These are phyloP conservation scores for Macadamia integrifolia DNA, from an alignment of 164 flowering plant genomes.

Conservation along the genomic window DNA sequence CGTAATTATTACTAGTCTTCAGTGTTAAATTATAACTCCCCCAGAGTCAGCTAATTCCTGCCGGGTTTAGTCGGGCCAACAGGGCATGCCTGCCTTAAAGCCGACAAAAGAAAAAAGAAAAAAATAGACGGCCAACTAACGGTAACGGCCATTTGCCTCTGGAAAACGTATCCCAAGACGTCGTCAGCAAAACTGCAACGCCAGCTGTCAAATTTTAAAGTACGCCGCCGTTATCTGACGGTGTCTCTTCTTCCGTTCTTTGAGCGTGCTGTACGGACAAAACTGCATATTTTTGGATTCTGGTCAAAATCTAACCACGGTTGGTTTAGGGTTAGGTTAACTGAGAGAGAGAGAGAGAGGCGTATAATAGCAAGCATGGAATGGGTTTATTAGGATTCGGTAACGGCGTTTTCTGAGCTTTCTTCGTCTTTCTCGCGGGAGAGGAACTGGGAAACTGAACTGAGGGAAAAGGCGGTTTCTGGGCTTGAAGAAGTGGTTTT, in stretches of 20 bases:
- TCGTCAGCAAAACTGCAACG: constrained; percentile 3
- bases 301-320: constrained; percentile 20
- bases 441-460: not conserved
- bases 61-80: constrained; percentile 27
- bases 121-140: constrained; percentile 13
- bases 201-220: not conserved
- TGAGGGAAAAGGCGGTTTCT: constrained; percentile 6
- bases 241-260: not conserved
- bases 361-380: constrained; percentile 23
- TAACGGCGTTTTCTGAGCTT: constrained; percentile 26
- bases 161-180: constrained; percentile 18
- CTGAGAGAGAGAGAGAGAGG: constrained; percentile 10
- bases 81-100: constrained; percentile 25
- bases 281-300: not conserved
- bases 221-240: constrained; percentile 19
- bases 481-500: constrained; percentile 11
- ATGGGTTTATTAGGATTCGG: constrained; percentile 23
- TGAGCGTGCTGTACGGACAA: constrained; percentile 8
- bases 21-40: not conserved
- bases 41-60: not conserved
- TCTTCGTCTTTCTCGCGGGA: constrained; percentile 2
- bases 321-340: constrained; percentile 11
- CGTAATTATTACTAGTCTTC: not conserved
- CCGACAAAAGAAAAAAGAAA: constrained; percentile 17
- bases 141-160: constrained; percentile 3